These are phyloP conservation scores for Trypanosoma brucei DNA, from an alignment of 208 protist genomes.

Conservation along the genomic window DNA sequence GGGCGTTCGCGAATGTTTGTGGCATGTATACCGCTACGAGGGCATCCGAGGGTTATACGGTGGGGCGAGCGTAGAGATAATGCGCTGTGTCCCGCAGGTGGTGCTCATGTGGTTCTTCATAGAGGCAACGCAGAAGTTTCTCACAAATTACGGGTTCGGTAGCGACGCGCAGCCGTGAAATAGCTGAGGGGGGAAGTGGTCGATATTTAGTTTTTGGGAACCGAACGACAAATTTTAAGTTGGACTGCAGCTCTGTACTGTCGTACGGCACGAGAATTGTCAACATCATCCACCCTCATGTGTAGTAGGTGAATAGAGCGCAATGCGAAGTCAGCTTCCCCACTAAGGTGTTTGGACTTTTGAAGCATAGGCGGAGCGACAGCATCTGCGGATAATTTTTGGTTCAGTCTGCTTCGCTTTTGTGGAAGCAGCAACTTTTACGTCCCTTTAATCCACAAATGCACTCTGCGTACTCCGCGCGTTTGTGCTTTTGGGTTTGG, in stretches of 20 bases:
- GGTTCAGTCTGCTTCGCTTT: too few species aligned
- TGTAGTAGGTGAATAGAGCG: too few species aligned
- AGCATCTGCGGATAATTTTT: too few species aligned
- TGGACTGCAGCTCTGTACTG: background rate
- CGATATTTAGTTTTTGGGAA: background rate
- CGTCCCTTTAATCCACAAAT: too few species aligned
- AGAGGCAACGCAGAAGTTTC: slow-evolving; percentile 58
- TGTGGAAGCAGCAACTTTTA: too few species aligned
- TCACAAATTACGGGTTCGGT: slow-evolving; percentile 10
- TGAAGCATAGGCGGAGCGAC: too few species aligned
- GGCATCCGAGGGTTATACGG: slow-evolving; percentile 78
- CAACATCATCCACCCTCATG: too few species aligned
- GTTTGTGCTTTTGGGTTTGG: too few species aligned
- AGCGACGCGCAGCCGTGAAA: background rate
- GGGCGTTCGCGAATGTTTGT: slow-evolving; percentile 64
- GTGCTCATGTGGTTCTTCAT: slow-evolving; percentile 90
- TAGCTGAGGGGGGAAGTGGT: background rate
- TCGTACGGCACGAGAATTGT: too few species aligned
- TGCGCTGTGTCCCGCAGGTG: slow-evolving; percentile 86
- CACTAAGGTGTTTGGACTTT: too few species aligned
- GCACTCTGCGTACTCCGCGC: too few species aligned
- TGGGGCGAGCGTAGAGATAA: slow-evolving; percentile 59
- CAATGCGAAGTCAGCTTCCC: too few species aligned
- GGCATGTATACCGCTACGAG: slow-evolving; percentile 55
- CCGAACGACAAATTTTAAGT: background rate